Base-by-base conservation (phyloP, 1,139 yeast species). In the Groenewaldozyma sp. region DNA sequence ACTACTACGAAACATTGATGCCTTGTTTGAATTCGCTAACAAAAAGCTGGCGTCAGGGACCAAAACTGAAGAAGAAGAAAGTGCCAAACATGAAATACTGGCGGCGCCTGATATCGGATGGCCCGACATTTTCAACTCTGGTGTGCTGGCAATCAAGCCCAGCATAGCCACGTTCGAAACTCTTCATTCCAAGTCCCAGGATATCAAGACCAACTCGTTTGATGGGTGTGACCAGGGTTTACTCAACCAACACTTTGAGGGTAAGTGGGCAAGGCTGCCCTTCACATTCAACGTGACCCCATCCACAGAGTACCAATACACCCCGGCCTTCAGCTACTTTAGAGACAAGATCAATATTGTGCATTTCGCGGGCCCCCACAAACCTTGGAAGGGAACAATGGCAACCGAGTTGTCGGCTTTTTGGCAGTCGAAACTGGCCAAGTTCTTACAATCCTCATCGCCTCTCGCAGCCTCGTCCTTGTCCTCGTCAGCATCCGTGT, bases 221-320 rank as follows among this genome's bases (percentile, higher is more conserved):
- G 97, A 88, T 59, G 96, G 96, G 39, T 95, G 95, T 3, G 98
- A 91, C 60, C 97, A 91, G 61, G 97, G 97, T 9, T 67, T 91
- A 35, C 65, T 91, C 50, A 91, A 91, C 59, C 86, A 83, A 56
- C 82, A 73, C 56, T 86, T 86, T 58, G 78, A 74, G 45, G 58
- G 39, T 10, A 38, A 36, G 14, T 68, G 96, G 96, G 60, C 68
- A 27, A 71, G 76, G 38, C 61, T 91, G 36, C 91, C 96, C 1
- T 91, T 87, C 53, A 58, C 76, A 39, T 88, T 78, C 65, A 91
- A 91, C 52, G 94, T 88, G 24, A 87, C 96, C 0, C 84, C 94
- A 1, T 73, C 79, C 19, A 67, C 76, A n/a, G 78, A 81, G 38
- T 88, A 88, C 58, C 86, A 88, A 51, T 65, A 84, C 59, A 66